Percentiles rank a stretch among this genome's conserved stretches.
Evolutionary conservation across 805 yeast genomes (phyloP).

Genomic region (Metschnikowia gruessii): DNA sequence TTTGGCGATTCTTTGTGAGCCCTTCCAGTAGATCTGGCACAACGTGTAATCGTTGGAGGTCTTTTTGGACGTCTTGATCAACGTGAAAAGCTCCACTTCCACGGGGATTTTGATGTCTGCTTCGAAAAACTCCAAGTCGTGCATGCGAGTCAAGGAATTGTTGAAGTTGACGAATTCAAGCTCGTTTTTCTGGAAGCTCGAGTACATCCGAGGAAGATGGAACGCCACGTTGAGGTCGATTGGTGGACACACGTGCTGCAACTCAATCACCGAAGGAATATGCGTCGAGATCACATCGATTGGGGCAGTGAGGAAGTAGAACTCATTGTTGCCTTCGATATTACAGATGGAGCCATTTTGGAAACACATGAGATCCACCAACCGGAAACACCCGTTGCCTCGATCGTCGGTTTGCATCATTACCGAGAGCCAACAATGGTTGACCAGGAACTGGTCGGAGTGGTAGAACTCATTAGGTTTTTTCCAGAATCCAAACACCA

Average conservation of each 20-base stretch:
- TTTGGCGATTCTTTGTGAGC: constrained; percentile 61
- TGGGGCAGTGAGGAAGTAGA: constrained; percentile 80
- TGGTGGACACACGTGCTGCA: constrained; percentile 86
- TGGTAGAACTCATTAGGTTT: constrained; percentile 63
- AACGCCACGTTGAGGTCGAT: constrained; percentile 74
- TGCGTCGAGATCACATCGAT: constrained; percentile 76
- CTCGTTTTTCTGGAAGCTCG: constrained; percentile 64
- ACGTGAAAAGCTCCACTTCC: constrained; percentile 64
- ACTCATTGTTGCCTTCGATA: constrained; percentile 41
- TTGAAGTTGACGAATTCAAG: constrained; percentile 64
- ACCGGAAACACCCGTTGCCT: constrained; percentile 49
- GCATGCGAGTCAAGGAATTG: constrained; percentile 68
- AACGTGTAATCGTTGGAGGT: constrained; percentile 54
- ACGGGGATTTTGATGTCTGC: constrained; percentile 69
- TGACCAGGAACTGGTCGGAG: constrained; percentile 51
- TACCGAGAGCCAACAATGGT: constrained; percentile 89
- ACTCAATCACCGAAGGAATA: constrained; percentile 71
- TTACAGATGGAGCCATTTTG: constrained; percentile 35
- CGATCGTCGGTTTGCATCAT: constrained; percentile 57
- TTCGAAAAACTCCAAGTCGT: constrained; percentile 77
- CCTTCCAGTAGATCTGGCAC: constrained; percentile 76
- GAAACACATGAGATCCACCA: constrained; percentile 59
- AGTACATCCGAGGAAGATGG: constrained; percentile 82
- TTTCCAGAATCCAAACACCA: constrained; percentile 80
- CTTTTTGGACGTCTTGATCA: constrained; percentile 50